A percentile compares a stretch with the other conserved stretches of the same genome.
These are phyloP conservation scores for Phytomonas sp. DNA, from an alignment of 208 protist genomes.

Conservation along the genomic window DNA sequence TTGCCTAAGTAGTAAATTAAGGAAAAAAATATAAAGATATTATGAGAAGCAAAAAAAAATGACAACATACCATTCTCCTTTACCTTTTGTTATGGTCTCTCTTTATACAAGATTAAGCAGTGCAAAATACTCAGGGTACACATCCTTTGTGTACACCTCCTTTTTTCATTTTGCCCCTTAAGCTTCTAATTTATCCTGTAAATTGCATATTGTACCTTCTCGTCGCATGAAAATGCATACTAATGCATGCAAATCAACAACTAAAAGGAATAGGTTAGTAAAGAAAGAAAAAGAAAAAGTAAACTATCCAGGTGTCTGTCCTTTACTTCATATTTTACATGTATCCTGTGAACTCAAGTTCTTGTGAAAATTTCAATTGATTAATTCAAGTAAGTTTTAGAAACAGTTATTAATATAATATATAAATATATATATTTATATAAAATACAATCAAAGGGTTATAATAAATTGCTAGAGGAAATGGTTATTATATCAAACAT, in stretches of 20 bases:
- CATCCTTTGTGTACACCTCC: not conserved
- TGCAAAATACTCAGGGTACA: not conserved
- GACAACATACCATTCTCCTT: not conserved
- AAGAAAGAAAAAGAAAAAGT: conserved; percentile 14
- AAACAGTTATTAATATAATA: not conserved
- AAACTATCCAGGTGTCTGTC: not conserved
- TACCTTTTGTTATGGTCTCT: not conserved
- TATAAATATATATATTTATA: not conserved
- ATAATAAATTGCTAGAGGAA: too few relatives aligned
- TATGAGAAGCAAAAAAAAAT: not conserved
- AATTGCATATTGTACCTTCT: not conserved
- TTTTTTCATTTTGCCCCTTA: not conserved
- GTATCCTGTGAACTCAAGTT: not conserved
- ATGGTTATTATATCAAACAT: too few relatives aligned
- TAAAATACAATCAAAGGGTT: too few relatives aligned
- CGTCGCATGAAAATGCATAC: not conserved
- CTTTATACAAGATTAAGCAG: not conserved
- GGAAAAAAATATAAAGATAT: conserved; percentile 8
- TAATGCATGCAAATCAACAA: not conserved
- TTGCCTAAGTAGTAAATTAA: not conserved
- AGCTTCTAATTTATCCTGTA: not conserved
- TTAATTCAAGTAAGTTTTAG: not conserved
- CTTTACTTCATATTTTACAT: not conserved
- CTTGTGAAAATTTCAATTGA: not conserved
- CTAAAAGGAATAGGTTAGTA: conserved; percentile 7